These are phyloP conservation scores for Myxozyma udenii DNA, from an alignment of 805 yeast genomes.

Conservation along the genomic window DNA sequence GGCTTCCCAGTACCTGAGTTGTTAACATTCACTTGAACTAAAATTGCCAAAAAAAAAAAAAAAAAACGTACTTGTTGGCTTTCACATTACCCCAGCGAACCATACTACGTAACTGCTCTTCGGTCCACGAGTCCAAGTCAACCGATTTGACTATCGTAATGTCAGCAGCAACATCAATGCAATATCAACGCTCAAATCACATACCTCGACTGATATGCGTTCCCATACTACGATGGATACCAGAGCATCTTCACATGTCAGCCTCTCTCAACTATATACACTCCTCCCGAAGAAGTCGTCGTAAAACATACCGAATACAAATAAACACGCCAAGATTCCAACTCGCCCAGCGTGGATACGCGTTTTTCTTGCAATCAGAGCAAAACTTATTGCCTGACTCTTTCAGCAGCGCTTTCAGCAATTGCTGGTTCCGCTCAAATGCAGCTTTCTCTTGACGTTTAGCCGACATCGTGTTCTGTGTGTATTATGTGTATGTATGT, in stretches of 20 bases:
- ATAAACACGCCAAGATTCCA: conserved; percentile 93
- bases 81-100: conserved; percentile 80
- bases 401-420: conserved; percentile 67
- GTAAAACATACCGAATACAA: conserved; percentile 61
- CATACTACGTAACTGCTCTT: conserved; percentile 80
- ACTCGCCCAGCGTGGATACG: conserved; percentile 96
- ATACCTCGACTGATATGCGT: conserved; percentile 76
- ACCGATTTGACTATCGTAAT: conserved; percentile 67
- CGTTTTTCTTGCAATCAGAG: conserved; percentile 85
- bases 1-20: conserved; percentile 67
- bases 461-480: conserved; percentile 15
- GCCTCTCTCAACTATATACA: background rate
- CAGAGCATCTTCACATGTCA: conserved; percentile 64
- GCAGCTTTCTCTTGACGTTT: conserved; percentile 34
- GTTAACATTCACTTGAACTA: background rate
- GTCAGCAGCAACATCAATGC: background rate
- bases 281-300: background rate
- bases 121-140: conserved; percentile 95
- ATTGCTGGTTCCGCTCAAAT: conserved; percentile 59
- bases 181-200: background rate
- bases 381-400: conserved; percentile 77
- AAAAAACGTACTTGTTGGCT: conserved; percentile 51
- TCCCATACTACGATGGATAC: conserved; percentile 92
- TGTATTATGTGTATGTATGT: background rate
- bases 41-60: background rate